phyloP scores from a whole-genome alignment of 768 basidiomycete species.

The Termitomyces sp. region DNA sequence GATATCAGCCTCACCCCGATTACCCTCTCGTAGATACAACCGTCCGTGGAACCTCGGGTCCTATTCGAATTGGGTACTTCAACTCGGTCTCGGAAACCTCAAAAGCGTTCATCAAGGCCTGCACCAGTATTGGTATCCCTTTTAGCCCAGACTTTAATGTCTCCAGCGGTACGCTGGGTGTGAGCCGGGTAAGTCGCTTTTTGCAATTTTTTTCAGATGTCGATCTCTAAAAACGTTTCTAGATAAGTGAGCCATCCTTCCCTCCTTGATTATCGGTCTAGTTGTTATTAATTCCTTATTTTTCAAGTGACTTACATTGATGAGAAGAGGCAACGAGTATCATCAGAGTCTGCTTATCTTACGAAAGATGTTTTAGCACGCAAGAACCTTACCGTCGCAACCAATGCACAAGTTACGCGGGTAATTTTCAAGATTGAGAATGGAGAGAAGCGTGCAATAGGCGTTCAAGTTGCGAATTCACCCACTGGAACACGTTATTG shows the following conservation, averaged over 20 bases:
- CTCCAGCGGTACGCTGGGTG: conserved; percentile 51
- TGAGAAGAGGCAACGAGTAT: conserved; percentile 44
- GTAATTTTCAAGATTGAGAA: conserved; percentile 45
- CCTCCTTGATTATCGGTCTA: neutral
- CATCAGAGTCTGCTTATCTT: conserved; percentile 63
- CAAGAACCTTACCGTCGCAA: conserved; percentile 59
- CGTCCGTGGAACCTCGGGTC: conserved; percentile 46
- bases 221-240: neutral
- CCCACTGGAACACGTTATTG: conserved; percentile 32
- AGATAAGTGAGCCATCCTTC: conserved; percentile 35
- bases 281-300: neutral
- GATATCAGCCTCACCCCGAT: conserved; percentile 41
- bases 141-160: conserved; percentile 60
- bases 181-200: conserved; percentile 42
- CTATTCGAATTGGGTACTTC: conserved; percentile 55
- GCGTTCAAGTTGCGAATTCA: conserved; percentile 51
- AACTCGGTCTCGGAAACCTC: conserved; percentile 39
- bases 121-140: conserved; percentile 48
- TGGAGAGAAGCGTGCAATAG: conserved; percentile 42
- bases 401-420: conserved; percentile 49
- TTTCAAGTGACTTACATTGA: conserved; percentile 62
- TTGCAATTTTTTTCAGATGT: neutral
- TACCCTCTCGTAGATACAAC: conserved; percentile 47
- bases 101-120: conserved; percentile 51
- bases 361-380: conserved; percentile 57